Base-by-base conservation (phyloP, 2,329 filamentous ascomycete genomes). In the Cladophialophora yegresii region DNA sequence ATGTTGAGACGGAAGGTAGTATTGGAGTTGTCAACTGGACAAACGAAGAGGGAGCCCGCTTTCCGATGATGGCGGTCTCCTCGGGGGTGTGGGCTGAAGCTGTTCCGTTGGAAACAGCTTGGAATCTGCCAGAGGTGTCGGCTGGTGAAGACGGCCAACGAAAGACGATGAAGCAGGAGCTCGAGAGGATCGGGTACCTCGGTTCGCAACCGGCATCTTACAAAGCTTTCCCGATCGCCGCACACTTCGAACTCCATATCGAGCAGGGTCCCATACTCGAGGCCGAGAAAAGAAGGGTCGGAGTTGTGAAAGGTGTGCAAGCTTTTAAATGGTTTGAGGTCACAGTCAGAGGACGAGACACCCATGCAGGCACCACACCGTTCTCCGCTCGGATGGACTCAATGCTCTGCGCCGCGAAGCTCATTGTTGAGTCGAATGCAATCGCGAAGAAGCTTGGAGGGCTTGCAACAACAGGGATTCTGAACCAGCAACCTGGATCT, bases 241-340 rank as follows among this genome's bases (percentile, higher is more conserved):
- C 89, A 0, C 90, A 93, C 75, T 93, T 95, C 72, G 90, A 95
- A 75, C 81, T 95, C 12, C 91, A 95, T 73, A 93, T 95, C 58
- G 92, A 96, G 74, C 92, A 96, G 74, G 90, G 90, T 0, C 90
- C 90, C 0, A 85, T 91, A 40, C 82, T 96, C 0, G 87, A 93
- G 71, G 82, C 82, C n/a, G 82, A 84, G 40, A 78, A 82, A 33
- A 82, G 87, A 69, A 87, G 87, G 62, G 83, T 93, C 57, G 88
- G 89, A 16, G 83, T 91, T 6, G 90, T 93, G 4, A 84, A 33
- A 67, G 66, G 89, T 1, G 89, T 90, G 1, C 89, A 92, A 74
- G 88, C 87, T 4, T 92, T 90, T 75, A 85, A 86, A 66, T 92
- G 90, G 90, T 87, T 87, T 74, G 89, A 85, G 0, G 76, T 92